Conservation (phyloP, 139 green algal genomes). For the Spirogloea muscicola region DNA sequence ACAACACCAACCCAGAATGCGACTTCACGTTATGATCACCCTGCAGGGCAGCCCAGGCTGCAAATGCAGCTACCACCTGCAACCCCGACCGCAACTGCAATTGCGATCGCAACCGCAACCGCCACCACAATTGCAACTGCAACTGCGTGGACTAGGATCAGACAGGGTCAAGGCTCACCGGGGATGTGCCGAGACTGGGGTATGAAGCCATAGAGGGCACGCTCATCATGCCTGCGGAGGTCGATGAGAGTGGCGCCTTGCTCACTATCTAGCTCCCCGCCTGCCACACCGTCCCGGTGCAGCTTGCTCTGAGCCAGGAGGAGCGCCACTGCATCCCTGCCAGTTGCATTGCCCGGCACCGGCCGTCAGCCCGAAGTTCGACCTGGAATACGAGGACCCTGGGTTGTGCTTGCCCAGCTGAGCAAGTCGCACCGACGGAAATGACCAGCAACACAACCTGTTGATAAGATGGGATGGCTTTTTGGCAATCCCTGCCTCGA, state of each 20-base stretch:
- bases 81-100: no score
- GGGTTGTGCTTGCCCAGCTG: no score
- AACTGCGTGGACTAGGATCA: neutral
- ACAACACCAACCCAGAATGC: no score
- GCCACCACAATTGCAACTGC: neutral
- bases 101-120: neutral
- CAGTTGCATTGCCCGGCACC: neutral
- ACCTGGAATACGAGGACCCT: no score
- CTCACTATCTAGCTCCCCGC: neutral
- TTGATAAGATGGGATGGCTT: no score
- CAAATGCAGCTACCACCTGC: no score
- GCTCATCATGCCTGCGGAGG: constrained; percentile 70
- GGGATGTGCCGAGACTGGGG: constrained; percentile 54
- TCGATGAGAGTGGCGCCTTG: constrained; percentile 54
- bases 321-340: constrained; percentile 4
- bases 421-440: no score
- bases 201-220: constrained; percentile 69
- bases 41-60: neutral
- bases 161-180: constrained; percentile 19
- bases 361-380: no score
- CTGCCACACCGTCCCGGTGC: neutral
- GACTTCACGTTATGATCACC: no score
- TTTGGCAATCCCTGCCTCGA: no score
- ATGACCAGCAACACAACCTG: no score
- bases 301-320: neutral